Percentiles rank a stretch among this genome's conserved stretches.
These are phyloP conservation scores for Strobilomyces confusus DNA, from an alignment of 768 basidiomycete species.

Conservation along the genomic window DNA sequence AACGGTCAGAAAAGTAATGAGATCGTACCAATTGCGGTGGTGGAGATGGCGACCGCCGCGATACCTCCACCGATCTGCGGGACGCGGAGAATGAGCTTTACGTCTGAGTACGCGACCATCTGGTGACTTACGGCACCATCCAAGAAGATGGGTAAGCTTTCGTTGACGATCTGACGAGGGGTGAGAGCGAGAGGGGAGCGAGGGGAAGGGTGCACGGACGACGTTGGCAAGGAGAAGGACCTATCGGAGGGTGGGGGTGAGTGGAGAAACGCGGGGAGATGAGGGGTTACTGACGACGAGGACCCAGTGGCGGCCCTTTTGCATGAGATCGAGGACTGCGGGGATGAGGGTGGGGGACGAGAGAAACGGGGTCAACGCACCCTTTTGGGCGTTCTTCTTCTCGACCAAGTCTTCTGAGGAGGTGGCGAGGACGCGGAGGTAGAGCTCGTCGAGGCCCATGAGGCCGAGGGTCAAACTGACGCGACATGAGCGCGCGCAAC, in stretches of 20 bases:
- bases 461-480: conserved; percentile 81
- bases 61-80: conserved; percentile 62
- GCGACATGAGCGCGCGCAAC: not conserved
- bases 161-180: conserved; percentile 68
- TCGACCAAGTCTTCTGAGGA: conserved; percentile 75
- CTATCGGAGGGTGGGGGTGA: conserved; percentile 33
- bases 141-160: conserved; percentile 79
- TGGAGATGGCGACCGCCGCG: conserved; percentile 75
- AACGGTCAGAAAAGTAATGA: not conserved
- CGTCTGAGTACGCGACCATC: conserved; percentile 55
- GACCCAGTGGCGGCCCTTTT: conserved; percentile 84
- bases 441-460: conserved; percentile 92
- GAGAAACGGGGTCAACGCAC: conserved; percentile 29
- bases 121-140: conserved; percentile 54
- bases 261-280: not conserved
- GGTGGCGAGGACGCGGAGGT: conserved; percentile 78
- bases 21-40: conserved; percentile 48
- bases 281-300: conserved; percentile 59
- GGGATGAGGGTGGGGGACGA: not conserved
- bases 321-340: conserved; percentile 52
- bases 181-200: not conserved
- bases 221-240: conserved; percentile 88
- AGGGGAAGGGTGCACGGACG: conserved; percentile 37
- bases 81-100: conserved; percentile 31
- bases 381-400: conserved; percentile 65